Evolutionary conservation across 352 stramenopile genomes (phyloP).

Genomic region (Phytophthora colocasiae): DNA sequence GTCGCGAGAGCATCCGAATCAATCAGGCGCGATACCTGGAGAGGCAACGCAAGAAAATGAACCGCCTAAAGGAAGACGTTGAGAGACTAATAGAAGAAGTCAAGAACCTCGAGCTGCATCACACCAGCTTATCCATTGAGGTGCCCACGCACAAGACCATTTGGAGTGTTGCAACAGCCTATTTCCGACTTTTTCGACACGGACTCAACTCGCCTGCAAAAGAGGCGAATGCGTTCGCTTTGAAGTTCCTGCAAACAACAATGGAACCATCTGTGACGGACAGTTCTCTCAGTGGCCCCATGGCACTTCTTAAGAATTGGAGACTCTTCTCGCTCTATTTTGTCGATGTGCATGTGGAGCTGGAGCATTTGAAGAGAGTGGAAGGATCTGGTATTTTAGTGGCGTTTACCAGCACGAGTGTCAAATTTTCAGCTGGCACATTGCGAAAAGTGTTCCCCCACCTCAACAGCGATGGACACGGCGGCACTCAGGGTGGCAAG

Average conservation of each 20-base stretch:
- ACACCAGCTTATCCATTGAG: too few species aligned
- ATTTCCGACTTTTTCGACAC: neutral
- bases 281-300: neutral
- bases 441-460: neutral
- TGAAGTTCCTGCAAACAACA: neutral
- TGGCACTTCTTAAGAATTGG: neutral
- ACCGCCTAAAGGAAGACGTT: too few species aligned
- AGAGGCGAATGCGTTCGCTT: neutral
- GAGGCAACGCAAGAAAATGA: too few species aligned
- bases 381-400: neutral
- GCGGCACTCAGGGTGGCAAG: neutral
- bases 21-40: too few species aligned
- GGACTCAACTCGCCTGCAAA: neutral
- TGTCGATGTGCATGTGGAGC: neutral
- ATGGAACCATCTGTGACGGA: neutral
- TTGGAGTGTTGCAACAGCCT: neutral
- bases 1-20: too few species aligned
- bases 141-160: neutral
- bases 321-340: constrained; percentile 4
- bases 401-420: neutral
- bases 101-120: too few species aligned
- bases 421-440: neutral
- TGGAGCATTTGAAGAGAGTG: neutral
- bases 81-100: too few species aligned
- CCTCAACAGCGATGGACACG: neutral